Conservation (phyloP, 306 rosid species). For the Citrullus colocynthis region DNA sequence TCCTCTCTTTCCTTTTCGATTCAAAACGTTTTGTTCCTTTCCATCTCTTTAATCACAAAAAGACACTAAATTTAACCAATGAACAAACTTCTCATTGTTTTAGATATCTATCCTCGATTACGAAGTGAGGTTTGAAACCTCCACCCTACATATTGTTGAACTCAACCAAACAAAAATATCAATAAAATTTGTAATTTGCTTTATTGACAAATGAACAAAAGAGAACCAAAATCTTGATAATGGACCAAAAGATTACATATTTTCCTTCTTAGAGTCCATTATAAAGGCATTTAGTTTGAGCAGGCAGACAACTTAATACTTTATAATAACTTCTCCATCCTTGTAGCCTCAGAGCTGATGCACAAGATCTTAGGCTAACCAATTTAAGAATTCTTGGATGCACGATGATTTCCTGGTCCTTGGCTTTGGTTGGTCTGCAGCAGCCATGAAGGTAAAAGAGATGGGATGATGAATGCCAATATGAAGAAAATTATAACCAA, state of each 20-base stretch:
- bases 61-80: no score
- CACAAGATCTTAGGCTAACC: neutral
- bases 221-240: neutral
- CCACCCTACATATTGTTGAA: no score
- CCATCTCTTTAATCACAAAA: no score
- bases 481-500: conserved; percentile 52
- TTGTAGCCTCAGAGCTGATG: neutral
- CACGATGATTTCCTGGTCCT: conserved; percentile 10
- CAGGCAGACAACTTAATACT: neutral
- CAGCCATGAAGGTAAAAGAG: conserved; percentile 46
- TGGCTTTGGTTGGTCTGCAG: conserved; percentile 22
- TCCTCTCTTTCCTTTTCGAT: no score
- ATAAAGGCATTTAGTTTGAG: neutral
- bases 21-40: no score
- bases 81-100: no score
- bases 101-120: no score
- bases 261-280: neutral
- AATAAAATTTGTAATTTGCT: neutral
- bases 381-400: conserved; percentile 39
- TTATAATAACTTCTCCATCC: neutral
- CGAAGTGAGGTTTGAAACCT: no score
- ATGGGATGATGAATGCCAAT: conserved; percentile 44
- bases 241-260: neutral
- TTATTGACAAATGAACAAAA: neutral
- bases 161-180: neutral